phyloP scores from a whole-genome alignment of 1,284 basidiomycete species.

The Pseudomicrostroma phylloplanum region DNA sequence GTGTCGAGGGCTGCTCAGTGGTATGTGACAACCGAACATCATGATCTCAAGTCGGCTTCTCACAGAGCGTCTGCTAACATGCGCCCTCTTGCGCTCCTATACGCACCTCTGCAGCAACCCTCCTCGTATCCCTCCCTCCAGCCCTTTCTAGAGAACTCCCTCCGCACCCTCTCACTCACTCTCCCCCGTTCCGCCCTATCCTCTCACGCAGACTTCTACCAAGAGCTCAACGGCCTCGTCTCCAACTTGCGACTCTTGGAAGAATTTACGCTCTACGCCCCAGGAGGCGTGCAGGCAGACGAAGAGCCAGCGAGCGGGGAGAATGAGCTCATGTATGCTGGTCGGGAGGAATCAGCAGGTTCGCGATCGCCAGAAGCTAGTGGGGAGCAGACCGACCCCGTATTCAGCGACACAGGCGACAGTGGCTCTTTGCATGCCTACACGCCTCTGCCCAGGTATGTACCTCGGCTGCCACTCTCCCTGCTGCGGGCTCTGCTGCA shows the following conservation, averaged over 20 bases:
- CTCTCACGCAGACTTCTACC: neutral
- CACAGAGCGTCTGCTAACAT: too few species aligned
- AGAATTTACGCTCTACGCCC: conserved; percentile 1
- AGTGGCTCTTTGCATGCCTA: too few species aligned
- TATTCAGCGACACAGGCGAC: too few species aligned
- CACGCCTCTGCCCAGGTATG: neutral
- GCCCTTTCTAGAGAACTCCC: neutral
- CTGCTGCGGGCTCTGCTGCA: neutral
- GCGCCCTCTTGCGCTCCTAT: too few species aligned
- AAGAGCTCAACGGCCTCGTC: neutral
- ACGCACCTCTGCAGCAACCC: too few species aligned
- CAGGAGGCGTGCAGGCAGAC: neutral
- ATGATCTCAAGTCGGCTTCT: too few species aligned
- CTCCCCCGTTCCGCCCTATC: neutral
- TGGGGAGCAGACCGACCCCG: too few species aligned
- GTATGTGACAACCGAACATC: neutral
- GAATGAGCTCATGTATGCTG: neutral
- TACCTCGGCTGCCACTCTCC: neutral
- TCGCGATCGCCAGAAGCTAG: too few species aligned
- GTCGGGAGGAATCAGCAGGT: too few species aligned
- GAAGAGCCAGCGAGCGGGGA: neutral
- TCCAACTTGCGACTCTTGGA: neutral
- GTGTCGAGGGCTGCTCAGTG: neutral
- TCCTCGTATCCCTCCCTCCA: too few species aligned
- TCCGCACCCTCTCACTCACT: neutral